Evolutionary conservation across 1,284 basidiomycete species (phyloP), one percentile per base, ranked within the genome.

Genomic region (Moesziomyces antarcticus): DNA sequence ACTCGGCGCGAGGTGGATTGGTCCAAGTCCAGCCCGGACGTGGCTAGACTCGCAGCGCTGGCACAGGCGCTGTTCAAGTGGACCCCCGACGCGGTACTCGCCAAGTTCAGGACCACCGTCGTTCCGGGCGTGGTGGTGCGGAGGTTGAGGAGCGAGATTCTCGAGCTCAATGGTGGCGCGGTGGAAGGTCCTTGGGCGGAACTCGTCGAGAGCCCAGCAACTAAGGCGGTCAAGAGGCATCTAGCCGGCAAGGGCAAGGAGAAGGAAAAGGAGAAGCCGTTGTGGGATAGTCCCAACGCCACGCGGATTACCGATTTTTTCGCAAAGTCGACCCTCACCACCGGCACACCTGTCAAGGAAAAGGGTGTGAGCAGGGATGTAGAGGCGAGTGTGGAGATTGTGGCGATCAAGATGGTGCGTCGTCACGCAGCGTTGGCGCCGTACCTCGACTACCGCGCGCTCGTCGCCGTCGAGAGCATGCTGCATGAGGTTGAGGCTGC

Each of bases 301-400:
- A 58, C 54, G 4, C 61, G 65, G 5, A 73, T 73, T 54, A 73
- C 71, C 10, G 65, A 73, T 33, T 73, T 73, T 21, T 73, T 73
- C 49, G 54, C 71, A 14, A 25, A 25, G 24, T 57, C 42, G 6
- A 27, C 55, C 14, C 40, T 35, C 16, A 45, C 58, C 50, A 33
- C 13, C 16, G n/a, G 37, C 24, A 37, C 35, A 3, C 6, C n/a
- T 30, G 30, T 30, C 6, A 30, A 8, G 54, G 21, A 37, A 25
- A 16, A n/a, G 41, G 18, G 27, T 14, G 33, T 20, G 27, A 35
- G 45, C 40, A 25, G 37, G 27, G 11, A 11, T 49, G 6, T 13
- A 18, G 25, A 37, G 14, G 35, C 35, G 3, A 37, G 14, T 37
- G 40, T 72, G 20, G 40, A 53, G 1, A 67, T 72, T 5, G 20